Evolutionary conservation across 2,329 filamentous ascomycete genomes (phyloP).

Genomic region (Fonsecaea multimorphosa): DNA sequence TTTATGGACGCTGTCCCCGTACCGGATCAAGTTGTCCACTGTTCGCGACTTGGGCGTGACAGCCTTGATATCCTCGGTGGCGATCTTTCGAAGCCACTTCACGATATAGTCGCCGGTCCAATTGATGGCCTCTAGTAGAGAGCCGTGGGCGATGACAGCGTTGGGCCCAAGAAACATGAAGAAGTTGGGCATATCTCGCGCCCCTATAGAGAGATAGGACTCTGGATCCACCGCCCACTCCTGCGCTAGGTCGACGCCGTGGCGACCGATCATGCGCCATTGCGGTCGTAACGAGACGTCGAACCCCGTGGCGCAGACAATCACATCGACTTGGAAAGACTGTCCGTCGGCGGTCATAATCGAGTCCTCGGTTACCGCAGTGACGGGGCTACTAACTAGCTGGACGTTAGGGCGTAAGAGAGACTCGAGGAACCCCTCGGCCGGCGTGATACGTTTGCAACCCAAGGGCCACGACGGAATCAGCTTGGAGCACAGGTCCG

Average conservation of each 20-base stretch:
- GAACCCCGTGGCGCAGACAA: conserved; percentile 52
- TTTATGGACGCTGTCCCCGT: conserved; percentile 13
- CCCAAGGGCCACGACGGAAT: conserved; percentile 45
- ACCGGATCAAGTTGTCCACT: conserved; percentile 28
- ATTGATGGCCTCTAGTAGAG: conserved; percentile 37
- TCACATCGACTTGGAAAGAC: conserved; percentile 38
- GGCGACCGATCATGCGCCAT: conserved; percentile 13
- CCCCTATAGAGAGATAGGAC: conserved; percentile 39
- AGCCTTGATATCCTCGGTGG: conserved; percentile 27
- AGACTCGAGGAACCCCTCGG: conserved; percentile 59
- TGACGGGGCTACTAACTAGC: conserved; percentile 44
- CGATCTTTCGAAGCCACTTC: conserved; percentile 33
- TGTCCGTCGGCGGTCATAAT: conserved; percentile 32
- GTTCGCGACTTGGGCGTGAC: conserved; percentile 5
- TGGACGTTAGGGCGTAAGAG: conserved; percentile 49
- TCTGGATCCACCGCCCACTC: conserved; percentile 38
- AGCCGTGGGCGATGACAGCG: conserved; percentile 40
- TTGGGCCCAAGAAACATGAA: conserved; percentile 44
- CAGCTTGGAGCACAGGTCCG: conserved; percentile 34
- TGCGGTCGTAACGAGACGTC: conserved; percentile 45
- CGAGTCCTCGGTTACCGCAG: conserved; percentile 43
- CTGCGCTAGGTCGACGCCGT: conserved; percentile 38
- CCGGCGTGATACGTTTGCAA: conserved; percentile 58
- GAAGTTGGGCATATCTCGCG: conserved; percentile 43
- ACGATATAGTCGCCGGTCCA: conserved; percentile 42